These are phyloP conservation scores for Solanum appendiculatum DNA, from an alignment of 257 asterid species.

Conservation along the genomic window DNA sequence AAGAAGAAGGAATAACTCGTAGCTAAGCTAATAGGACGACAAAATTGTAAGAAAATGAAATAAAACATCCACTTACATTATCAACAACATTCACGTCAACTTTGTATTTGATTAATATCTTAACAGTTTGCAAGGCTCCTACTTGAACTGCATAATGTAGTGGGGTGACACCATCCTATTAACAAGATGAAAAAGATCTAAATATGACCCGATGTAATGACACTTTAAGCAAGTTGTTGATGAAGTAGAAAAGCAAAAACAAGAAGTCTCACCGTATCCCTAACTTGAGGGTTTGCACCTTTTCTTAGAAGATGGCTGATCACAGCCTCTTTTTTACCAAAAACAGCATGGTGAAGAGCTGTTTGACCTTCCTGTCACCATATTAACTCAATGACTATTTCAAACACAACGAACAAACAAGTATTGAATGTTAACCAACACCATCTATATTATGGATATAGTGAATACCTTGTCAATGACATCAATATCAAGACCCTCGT, in stretches of 20 bases:
- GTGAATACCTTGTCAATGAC: slow-evolving; percentile 41
- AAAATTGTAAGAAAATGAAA: neutral
- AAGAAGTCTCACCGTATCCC: slow-evolving; percentile 50
- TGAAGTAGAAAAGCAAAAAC: neutral
- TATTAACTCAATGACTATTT: neutral
- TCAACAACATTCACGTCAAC: slow-evolving; percentile 84
- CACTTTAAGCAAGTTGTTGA: neutral
- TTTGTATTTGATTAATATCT: slow-evolving; percentile 69
- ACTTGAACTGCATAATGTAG: slow-evolving; percentile 97
- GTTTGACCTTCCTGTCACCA: slow-evolving; percentile 69
- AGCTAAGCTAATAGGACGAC: neutral
- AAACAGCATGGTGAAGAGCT: slow-evolving; percentile 80
- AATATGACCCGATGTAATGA: neutral
- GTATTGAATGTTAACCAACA: neutral
- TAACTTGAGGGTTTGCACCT: slow-evolving; percentile 75
- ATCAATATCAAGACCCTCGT: slow-evolving; percentile 42
- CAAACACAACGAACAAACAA: slow-evolving; percentile 2
- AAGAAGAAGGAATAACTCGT: neutral
- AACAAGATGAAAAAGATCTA: neutral
- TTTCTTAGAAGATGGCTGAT: slow-evolving; percentile 88
- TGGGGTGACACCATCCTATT: slow-evolving; percentile 79
- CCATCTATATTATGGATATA: neutral
- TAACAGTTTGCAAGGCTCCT: slow-evolving; percentile 83
- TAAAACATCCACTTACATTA: slow-evolving; percentile 42
- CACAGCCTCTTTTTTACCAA: slow-evolving; percentile 84